Conservation (phyloP, 2,329 filamentous ascomycete species). For the Alternaria longipes region DNA sequence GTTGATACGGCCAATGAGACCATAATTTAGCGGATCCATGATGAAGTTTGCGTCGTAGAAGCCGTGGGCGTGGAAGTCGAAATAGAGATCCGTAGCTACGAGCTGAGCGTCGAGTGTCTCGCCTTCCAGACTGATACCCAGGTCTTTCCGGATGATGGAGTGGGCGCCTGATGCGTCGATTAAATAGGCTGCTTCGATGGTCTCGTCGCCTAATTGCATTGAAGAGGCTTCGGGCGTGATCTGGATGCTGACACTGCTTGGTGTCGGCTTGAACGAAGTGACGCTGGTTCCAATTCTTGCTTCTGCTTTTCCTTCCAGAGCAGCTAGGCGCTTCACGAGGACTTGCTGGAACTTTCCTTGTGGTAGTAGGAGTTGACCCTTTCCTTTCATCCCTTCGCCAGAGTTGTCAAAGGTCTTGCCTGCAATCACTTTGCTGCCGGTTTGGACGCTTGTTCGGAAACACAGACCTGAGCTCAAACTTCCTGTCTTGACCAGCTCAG, state of each 20-base stretch:
- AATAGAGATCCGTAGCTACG: conserved; percentile 51
- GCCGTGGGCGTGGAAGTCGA: conserved; percentile 49
- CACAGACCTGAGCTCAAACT: conserved; percentile 38
- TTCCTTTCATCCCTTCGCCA: conserved; percentile 34
- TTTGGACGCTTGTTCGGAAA: conserved; percentile 37
- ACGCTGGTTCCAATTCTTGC: conserved; percentile 35
- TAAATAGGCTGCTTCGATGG: conserved; percentile 38
- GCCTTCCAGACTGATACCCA: conserved; percentile 38
- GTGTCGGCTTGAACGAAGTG: conserved; percentile 18
- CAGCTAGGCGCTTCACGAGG: conserved; percentile 29
- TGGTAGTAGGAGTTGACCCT: conserved; percentile 39
- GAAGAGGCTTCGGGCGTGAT: conserved; percentile 16
- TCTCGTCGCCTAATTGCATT: not conserved
- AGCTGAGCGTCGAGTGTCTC: conserved; percentile 50
- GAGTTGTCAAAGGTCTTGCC: conserved; percentile 35
- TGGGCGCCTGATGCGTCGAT: conserved; percentile 46
- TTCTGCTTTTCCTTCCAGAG: conserved; percentile 19
- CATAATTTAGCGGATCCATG: conserved; percentile 50
- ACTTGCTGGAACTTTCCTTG: conserved; percentile 47
- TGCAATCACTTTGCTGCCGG: conserved; percentile 40
- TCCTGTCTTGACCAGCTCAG: conserved; percentile 43
- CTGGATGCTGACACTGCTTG: conserved; percentile 18
- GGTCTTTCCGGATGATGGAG: conserved; percentile 29
- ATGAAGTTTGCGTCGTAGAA: conserved; percentile 56
- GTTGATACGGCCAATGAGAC: conserved; percentile 49